Conservation (phyloP, 441 rosid species). For the Arabidopsis hybrid region DNA sequence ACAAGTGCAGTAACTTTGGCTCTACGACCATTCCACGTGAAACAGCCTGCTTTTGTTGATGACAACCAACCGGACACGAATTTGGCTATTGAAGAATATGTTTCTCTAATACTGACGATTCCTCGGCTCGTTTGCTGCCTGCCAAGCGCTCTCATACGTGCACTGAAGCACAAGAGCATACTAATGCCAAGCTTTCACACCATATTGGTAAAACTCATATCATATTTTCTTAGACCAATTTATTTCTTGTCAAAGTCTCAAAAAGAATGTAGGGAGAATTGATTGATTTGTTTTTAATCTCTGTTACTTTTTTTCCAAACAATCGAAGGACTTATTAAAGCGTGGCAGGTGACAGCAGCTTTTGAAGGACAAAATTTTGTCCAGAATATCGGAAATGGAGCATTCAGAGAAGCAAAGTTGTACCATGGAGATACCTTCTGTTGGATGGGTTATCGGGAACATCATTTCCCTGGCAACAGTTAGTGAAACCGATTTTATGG, state of each 20-base stretch:
- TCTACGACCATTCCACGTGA: constrained; percentile 76
- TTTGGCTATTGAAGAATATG: constrained; percentile 64
- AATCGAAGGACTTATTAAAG: constrained; percentile 76
- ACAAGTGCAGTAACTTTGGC: constrained; percentile 88
- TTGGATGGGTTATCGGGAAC: constrained; percentile 95
- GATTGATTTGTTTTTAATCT: constrained; percentile 7
- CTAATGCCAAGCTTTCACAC: constrained; percentile 71
- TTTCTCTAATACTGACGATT: constrained; percentile 69
- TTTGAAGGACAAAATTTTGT: constrained; percentile 62
- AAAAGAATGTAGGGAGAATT: constrained; percentile 26
- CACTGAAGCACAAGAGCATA: constrained; percentile 83
- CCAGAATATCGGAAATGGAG: constrained; percentile 62
- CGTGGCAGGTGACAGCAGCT: constrained; percentile 97
- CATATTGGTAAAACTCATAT: constrained; percentile 74
- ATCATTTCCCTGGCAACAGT: constrained; percentile 70
- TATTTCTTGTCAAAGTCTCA: constrained; percentile 14
- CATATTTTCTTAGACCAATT: constrained; percentile 11
- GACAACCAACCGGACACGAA: constrained; percentile 42
- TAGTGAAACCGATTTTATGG: constrained; percentile 69
- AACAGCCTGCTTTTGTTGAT: constrained; percentile 44
- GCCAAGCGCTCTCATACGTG: constrained; percentile 82
- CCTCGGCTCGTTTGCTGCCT: constrained; percentile 83
- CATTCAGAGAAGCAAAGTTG: constrained; percentile 50
- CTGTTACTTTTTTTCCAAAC: constrained; percentile 45
- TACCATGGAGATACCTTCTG: constrained; percentile 65